These are phyloP conservation scores for Porpolomopsis calyptriformis DNA, from an alignment of 768 basidiomycete genomes.

Conservation along the genomic window DNA sequence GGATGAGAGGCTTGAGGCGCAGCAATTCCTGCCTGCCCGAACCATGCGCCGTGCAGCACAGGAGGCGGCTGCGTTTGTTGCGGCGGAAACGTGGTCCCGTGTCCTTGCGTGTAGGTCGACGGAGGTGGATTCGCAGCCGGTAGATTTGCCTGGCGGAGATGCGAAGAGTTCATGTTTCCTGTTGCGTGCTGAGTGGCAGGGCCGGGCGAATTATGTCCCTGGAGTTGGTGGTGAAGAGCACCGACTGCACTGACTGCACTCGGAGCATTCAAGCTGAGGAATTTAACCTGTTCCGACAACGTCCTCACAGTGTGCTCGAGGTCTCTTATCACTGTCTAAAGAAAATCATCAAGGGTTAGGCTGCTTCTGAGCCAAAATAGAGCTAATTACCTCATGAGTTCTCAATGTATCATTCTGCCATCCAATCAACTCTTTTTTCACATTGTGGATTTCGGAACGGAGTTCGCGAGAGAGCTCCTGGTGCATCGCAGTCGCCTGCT, in stretches of 20 bases:
- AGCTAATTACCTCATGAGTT: constrained; percentile 57
- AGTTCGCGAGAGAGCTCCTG: constrained; percentile 73
- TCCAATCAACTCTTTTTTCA: constrained; percentile 69
- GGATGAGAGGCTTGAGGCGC: constrained; percentile 79
- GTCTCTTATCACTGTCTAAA: constrained; percentile 64
- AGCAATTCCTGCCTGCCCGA: constrained; percentile 45
- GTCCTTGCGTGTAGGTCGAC: constrained; percentile 28
- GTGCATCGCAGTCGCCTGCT: constrained; percentile 65
- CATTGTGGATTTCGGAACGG: constrained; percentile 58
- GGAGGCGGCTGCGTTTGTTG: constrained; percentile 28
- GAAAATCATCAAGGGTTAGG: constrained; percentile 8
- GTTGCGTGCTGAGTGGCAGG: constrained; percentile 28
- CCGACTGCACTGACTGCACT: constrained; percentile 17
- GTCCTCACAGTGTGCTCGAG: constrained; percentile 68
- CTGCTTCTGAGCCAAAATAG: not conserved
- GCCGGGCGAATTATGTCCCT: constrained; percentile 33
- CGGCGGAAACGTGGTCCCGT: constrained; percentile 17
- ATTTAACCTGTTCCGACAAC: constrained; percentile 76
- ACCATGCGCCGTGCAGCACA: constrained; percentile 49
- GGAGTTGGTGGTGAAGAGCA: constrained; percentile 33
- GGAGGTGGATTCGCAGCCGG: constrained; percentile 29
- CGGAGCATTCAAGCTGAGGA: constrained; percentile 49
- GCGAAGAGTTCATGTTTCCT: constrained; percentile 26
- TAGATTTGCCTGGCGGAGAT: constrained; percentile 33
- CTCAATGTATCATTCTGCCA: constrained; percentile 77